Percentiles rank a stretch among this genome's conserved stretches.
These are phyloP conservation scores for Kalmusia sp. DNA, from an alignment of 2,329 filamentous ascomycete species.

Conservation along the genomic window DNA sequence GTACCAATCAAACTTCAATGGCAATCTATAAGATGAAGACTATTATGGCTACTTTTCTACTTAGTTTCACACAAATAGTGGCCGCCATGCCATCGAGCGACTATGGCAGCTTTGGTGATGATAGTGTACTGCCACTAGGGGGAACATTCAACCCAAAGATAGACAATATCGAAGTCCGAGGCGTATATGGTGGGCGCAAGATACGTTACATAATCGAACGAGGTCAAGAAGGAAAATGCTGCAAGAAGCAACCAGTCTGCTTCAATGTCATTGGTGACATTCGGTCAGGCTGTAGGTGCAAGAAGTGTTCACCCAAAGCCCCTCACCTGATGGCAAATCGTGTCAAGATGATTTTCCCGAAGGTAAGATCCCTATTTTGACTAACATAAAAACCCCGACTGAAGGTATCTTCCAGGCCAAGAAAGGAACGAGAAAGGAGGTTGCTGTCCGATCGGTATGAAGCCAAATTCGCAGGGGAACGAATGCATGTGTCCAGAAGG, in stretches of 20 bases:
- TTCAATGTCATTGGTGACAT: conserved; percentile 7
- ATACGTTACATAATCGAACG: conserved; percentile 13
- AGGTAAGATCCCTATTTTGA: neutral
- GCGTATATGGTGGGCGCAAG: conserved; percentile 12
- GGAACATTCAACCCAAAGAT: conserved; percentile 1
- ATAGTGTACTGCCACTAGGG: neutral
- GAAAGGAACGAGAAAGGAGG: conserved; percentile 15
- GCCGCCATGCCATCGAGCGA: conserved; percentile 10
- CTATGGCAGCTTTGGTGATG: conserved; percentile 1
- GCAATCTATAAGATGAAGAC: too few relatives aligned
- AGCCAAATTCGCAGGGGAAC: conserved; percentile 13
- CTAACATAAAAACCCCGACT: neutral
- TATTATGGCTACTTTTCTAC: neutral
- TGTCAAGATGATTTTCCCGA: conserved; percentile 11
- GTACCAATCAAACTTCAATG: too few relatives aligned
- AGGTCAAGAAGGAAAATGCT: conserved; percentile 4
- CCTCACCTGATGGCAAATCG: neutral
- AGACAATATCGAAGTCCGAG: conserved; percentile 5
- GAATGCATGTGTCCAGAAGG: neutral
- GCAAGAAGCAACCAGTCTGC: conserved; percentile 9
- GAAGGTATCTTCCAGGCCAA: neutral
- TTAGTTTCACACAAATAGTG: neutral
- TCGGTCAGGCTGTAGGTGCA: conserved; percentile 11
- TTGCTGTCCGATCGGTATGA: conserved; percentile 24
- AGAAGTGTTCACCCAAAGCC: conserved; percentile 9